Conservation (phyloP, 495 filamentous ascomycete genomes). For the Aspergillus avenaceus region DNA sequence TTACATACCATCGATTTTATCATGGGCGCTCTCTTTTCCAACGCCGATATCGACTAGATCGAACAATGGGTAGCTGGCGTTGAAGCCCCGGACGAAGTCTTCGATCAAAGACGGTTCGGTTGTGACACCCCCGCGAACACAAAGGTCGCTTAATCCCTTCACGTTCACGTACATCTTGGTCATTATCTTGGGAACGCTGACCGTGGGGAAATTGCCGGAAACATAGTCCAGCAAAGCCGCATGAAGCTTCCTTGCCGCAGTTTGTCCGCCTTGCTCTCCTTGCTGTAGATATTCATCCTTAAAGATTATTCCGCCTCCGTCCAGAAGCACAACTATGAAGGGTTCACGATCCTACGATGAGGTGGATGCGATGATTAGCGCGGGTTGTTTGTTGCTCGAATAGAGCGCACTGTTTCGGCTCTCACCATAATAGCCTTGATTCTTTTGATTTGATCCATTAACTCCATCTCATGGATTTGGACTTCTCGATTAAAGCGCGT, state of each 20-base stretch:
- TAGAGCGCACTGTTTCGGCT: neutral
- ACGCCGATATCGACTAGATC: constrained; percentile 74
- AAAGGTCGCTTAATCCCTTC: constrained; percentile 57
- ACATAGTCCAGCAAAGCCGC: constrained; percentile 48
- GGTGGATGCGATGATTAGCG: constrained; percentile 21
- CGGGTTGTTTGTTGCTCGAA: constrained; percentile 1
- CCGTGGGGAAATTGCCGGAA: constrained; percentile 37
- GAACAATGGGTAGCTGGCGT: constrained; percentile 62
- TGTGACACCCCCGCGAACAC: constrained; percentile 52
- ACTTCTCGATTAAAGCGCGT: constrained; percentile 53
- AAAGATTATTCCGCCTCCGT: constrained; percentile 78
- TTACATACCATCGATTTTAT: constrained; percentile 69
- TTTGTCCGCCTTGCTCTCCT: constrained; percentile 66
- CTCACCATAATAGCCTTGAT: constrained; percentile 49
- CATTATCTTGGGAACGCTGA: constrained; percentile 58
- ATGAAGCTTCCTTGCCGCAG: constrained; percentile 61
- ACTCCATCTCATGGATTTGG: constrained; percentile 48
- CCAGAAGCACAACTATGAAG: constrained; percentile 71
- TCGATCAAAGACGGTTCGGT: constrained; percentile 49
- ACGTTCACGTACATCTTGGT: constrained; percentile 68
- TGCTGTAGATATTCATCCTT: constrained; percentile 58
- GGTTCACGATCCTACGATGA: constrained; percentile 62
- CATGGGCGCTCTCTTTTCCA: constrained; percentile 64
- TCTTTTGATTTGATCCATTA: constrained; percentile 48
- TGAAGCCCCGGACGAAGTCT: constrained; percentile 74